Base-by-base conservation (phyloP, 2,329 filamentous ascomycete species). In the Spiromastix sp. region DNA sequence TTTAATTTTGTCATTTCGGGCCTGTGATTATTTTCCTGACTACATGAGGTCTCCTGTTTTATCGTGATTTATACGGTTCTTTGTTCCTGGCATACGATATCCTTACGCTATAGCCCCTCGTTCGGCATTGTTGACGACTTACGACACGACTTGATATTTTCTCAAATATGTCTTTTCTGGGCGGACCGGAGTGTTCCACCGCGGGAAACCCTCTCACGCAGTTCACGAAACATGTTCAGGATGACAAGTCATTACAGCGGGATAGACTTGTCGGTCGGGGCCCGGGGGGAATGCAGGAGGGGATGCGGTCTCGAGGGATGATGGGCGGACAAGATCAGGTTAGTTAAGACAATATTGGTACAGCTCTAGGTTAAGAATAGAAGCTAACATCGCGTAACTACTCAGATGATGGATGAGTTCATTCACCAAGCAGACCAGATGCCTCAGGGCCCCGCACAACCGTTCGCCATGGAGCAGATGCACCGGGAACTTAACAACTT, bases 201-300 rank as follows among this genome's bases (percentile, higher is more conserved):
- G 86, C 84, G 46, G 85, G 81, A 54, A 98, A 98, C 62, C 91
- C 93, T 39, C 78, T 98, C 52, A 89, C 85, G 57, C 91, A 96
- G 69, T 93, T 98, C 60, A 85, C 87, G 45, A 98, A 98, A 64
- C 87, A 95, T 61, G 85, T 91, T 38, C 84, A 93, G 56, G 85
- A 93, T 71, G 91, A 98, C 67, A 93, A 87, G 64, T 91, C 84
- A 39, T 68, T 96, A 39, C 91, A 96, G 64, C 74, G 87, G 52
- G 91, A 98, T 61, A 77, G 91, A 40, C 70, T 96, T 42, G 79
- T 84, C 41, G 85, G 84, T 43, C 70, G 80, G 46, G 79, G 77
- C 1, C 80, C 83, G 0, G 77, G 73, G 28, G 79, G 74, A 5
- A 67, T 81, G 51, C 71, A 83, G 51, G 81, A 83, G 55, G 76